phyloP scores from a whole-genome alignment of 495 filamentous ascomycete genomes.

The Aspergillus diversus region DNA sequence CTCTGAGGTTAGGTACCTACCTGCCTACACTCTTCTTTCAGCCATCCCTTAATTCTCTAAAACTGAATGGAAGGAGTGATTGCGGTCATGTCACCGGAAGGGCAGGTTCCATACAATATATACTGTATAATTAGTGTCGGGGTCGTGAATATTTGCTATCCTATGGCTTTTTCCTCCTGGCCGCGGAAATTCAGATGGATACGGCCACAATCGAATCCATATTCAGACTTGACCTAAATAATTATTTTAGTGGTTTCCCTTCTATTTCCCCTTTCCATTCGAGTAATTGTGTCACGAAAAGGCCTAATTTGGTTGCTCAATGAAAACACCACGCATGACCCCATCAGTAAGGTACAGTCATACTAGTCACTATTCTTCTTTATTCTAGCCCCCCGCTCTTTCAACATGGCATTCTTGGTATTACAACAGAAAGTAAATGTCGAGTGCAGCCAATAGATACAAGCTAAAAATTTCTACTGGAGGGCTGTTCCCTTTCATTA shows the following conservation, averaged over 20 bases:
- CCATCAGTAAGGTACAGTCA: not conserved
- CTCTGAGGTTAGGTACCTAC: slow-evolving; percentile 5
- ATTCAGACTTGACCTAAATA: too few species aligned
- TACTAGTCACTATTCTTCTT: not conserved
- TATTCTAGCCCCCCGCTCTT: not conserved
- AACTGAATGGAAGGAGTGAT: slow-evolving; percentile 19
- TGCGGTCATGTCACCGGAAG: slow-evolving; percentile 7
- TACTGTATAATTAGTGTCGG: not conserved
- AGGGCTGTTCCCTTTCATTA: not conserved
- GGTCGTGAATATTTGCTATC: too few species aligned
- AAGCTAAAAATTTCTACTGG: not conserved
- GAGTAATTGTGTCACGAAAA: too few species aligned
- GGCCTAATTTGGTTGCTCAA: too few species aligned
- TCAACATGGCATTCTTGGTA: not conserved
- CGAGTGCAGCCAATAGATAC: not conserved
- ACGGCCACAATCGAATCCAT: too few species aligned
- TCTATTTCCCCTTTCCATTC: too few species aligned
- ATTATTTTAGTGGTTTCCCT: too few species aligned
- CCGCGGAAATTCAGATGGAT: too few species aligned
- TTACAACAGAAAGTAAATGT: not conserved
- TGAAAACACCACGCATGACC: not conserved
- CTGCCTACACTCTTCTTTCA: not conserved
- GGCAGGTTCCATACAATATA: slow-evolving; percentile 10
- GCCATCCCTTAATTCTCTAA: slow-evolving; percentile 18
- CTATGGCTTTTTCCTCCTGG: too few species aligned